Evolutionary conservation across 768 basidiomycete species (phyloP).

Genomic region (Lentinula boryana): DNA sequence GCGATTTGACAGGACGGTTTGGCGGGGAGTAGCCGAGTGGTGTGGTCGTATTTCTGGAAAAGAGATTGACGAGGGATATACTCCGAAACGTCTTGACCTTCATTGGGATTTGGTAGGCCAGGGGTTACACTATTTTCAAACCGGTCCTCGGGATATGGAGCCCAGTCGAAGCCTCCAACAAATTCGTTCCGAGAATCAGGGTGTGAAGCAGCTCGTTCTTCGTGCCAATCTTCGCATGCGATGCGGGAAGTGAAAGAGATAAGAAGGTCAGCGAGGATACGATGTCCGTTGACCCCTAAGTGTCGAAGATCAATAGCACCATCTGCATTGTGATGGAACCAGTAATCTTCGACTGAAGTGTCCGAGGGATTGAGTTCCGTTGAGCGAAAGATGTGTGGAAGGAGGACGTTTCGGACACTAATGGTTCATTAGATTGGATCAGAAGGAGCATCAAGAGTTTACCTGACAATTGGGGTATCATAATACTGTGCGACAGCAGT

Average conservation of each 20-base stretch:
- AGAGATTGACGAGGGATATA: neutral
- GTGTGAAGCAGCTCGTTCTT: neutral
- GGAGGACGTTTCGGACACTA: conserved; percentile 2
- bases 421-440: neutral
- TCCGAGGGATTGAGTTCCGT: neutral
- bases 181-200: neutral
- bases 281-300: neutral
- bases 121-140: neutral
- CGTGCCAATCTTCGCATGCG: neutral
- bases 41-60: conserved; percentile 1
- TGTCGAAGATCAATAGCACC: neutral
- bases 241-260: neutral
- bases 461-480: conserved; percentile 2
- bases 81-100: neutral
- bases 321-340: neutral
- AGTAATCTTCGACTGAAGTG: conserved; percentile 1
- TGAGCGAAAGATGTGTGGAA: neutral
- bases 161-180: neutral
- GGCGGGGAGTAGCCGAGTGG: neutral
- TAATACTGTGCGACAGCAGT: conserved; percentile 1
- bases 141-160: neutral
- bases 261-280: neutral
- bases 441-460: neutral
- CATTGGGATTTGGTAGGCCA: neutral
- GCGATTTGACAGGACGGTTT: neutral